Percentiles rank a stretch among this genome's conserved stretches.
Conservation (phyloP, 495 filamentous ascomycete genomes). For the Penicillium subrubescens region DNA sequence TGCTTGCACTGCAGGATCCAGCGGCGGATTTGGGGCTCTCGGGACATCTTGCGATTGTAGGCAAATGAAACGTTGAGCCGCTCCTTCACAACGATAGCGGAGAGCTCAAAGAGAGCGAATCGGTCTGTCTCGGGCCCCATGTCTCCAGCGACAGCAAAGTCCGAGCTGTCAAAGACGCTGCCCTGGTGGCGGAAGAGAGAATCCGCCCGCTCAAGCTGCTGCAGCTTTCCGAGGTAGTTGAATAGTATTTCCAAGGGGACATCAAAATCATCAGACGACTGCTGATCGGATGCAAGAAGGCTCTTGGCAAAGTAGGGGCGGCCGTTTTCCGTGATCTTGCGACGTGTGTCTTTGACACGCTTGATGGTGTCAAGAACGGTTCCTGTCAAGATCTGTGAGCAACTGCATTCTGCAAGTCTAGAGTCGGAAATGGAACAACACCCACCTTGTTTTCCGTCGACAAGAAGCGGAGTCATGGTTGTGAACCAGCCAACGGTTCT, state of each 20-base stretch:
- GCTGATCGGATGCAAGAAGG: slow-evolving; percentile 48
- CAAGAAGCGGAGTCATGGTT: slow-evolving; percentile 50
- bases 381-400: slow-evolving; percentile 11
- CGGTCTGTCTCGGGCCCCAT: slow-evolving; percentile 51
- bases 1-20: slow-evolving; percentile 66
- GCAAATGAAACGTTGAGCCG: slow-evolving; percentile 62
- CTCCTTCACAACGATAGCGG: slow-evolving; percentile 59
- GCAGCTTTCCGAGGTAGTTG: slow-evolving; percentile 65
- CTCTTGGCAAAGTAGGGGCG: slow-evolving; percentile 52
- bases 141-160: slow-evolving; percentile 47
- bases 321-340: slow-evolving; percentile 42
- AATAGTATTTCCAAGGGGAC: slow-evolving; percentile 70
- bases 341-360: slow-evolving; percentile 49
- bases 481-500: slow-evolving; percentile 66
- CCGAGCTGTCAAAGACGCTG: slow-evolving; percentile 42
- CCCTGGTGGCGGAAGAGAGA: slow-evolving; percentile 63
- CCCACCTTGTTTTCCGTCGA: slow-evolving; percentile 37
- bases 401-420: neutral
- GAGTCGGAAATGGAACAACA: neutral
- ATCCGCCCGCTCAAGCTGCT: slow-evolving; percentile 60
- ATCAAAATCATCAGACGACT: slow-evolving; percentile 42
- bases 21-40: slow-evolving; percentile 53
- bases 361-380: slow-evolving; percentile 42
- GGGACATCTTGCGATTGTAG: slow-evolving; percentile 61
- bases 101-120: slow-evolving; percentile 67